These are phyloP conservation scores for Talaromyces adpressus DNA, from an alignment of 495 filamentous ascomycete genomes.

Conservation along the genomic window DNA sequence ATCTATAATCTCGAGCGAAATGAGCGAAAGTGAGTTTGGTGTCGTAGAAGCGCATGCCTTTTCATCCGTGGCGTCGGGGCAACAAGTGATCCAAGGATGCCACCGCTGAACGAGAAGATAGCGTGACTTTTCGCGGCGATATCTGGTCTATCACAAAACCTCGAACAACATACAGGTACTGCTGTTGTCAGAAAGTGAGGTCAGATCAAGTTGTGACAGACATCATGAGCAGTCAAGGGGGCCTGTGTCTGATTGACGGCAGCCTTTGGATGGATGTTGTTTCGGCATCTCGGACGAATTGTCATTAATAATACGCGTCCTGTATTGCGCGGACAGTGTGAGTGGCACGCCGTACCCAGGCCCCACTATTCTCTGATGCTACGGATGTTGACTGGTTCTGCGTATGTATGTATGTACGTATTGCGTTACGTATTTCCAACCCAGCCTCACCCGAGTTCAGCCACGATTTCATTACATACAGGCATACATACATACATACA, in stretches of 20 bases:
- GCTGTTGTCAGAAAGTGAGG: neutral
- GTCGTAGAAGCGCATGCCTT: neutral
- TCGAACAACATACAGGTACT: neutral
- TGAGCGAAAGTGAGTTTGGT: neutral
- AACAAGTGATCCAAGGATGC: neutral
- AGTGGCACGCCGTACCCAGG: neutral
- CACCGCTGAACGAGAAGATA: neutral
- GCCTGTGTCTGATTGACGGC: neutral
- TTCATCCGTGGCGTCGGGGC: neutral
- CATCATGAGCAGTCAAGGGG: neutral
- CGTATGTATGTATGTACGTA: neutral
- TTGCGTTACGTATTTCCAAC: neutral
- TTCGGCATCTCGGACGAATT: neutral
- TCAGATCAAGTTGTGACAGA: neutral
- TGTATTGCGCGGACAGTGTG: neutral
- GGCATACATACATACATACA: neutral
- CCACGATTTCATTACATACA: neutral
- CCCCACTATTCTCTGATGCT: neutral
- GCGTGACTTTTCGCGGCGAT: neutral
- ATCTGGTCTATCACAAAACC: neutral
- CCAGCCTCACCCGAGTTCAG: neutral
- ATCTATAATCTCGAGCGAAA: neutral
- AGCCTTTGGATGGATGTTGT: neutral
- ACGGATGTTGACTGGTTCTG: neutral
- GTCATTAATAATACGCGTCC: neutral